Evolutionary conservation across 2,329 filamentous ascomycete genomes (phyloP), one percentile per base, ranked within the genome.

Genomic region (Fusarium austroafricanum): DNA sequence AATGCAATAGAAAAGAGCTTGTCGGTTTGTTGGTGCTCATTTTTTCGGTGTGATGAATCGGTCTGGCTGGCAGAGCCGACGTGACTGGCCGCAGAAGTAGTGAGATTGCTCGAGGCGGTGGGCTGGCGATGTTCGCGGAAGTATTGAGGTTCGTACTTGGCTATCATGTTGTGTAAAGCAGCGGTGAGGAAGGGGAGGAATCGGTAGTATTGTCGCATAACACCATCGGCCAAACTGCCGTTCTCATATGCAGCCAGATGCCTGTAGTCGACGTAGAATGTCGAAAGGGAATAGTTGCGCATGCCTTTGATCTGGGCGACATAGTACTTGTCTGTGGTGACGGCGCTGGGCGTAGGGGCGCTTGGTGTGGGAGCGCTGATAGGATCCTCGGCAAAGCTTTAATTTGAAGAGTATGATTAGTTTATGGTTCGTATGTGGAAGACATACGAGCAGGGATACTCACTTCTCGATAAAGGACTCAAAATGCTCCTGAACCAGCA

Each of bases 21-120:
- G 81, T 99, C 96, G 0, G 96, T 97, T 81, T 97, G 94, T 79
- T 97, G 94, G 78, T 97, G 93, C 79, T 97, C 94, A 55, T 90
- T 89, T 29, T 92, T 96, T 80, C 93, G 91, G 73, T 89, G 88
- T 43, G 89, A 87, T 40, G 89, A 85, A 17, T 92, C 90, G 17
- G 87, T 86, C 74, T 90, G 87, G 73, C 83, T 89, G 35, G 83
- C 85, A 10, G 87, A 87, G 55, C 88, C 88, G 35, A 85, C 81
- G 59, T 88, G 87, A 74, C 88, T 90, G 28, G 84, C 83, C 23
- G 86, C 90, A 1, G 92, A 90, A 7, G 90, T 90, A 3, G 92
- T 88, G 67, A 90, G 85, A 54, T 88, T 90, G 63, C 91, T 92
- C 17, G 91, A 91, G 45, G 90, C 89, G 4, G 90, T 91, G 8